Percentiles rank a stretch among this genome's conserved stretches.
phyloP scores from a whole-genome alignment of 208 protist species.

The Wallacemonas sp. region DNA sequence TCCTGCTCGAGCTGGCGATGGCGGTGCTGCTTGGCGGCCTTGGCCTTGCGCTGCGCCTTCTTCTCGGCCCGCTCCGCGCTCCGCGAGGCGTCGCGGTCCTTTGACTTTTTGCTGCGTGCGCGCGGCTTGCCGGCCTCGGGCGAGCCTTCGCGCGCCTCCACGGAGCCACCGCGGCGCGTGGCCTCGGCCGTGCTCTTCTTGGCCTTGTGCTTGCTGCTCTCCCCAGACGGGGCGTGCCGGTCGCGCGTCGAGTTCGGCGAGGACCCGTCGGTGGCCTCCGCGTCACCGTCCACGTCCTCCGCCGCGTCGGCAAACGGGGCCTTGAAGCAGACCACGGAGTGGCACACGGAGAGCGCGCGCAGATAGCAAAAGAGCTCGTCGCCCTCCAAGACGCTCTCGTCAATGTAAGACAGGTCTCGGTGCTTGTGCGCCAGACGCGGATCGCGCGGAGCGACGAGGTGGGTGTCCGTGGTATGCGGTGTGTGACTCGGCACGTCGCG shows the following conservation, averaged over 20 bases:
- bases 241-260: too few species aligned
- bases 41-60: not conserved
- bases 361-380: conserved; percentile 69
- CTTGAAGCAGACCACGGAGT: conserved; percentile 82
- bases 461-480: not conserved
- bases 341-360: conserved; percentile 67
- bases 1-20: conserved; percentile 8
- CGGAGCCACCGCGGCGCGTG: not conserved
- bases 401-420: conserved; percentile 15
- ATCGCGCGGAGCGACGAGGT: not conserved
- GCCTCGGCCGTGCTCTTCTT: too few species aligned
- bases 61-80: not conserved
- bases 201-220: too few species aligned
- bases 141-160: not conserved
- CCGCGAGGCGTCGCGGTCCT: not conserved
- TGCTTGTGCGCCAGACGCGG: conserved; percentile 12
- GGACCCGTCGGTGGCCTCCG: too few species aligned
- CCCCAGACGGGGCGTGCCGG: not conserved
- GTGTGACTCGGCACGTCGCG: not conserved
- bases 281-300: too few species aligned
- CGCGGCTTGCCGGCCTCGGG: not conserved
- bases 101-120: not conserved
- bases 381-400: conserved; percentile 44
- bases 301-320: conserved; percentile 11
- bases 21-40: not conserved